A percentile compares a stretch with the other conserved stretches of the same genome.
Conservation (phyloP, 176 grass and related monocot genomes). For the Hyparrhenia diplandra region DNA sequence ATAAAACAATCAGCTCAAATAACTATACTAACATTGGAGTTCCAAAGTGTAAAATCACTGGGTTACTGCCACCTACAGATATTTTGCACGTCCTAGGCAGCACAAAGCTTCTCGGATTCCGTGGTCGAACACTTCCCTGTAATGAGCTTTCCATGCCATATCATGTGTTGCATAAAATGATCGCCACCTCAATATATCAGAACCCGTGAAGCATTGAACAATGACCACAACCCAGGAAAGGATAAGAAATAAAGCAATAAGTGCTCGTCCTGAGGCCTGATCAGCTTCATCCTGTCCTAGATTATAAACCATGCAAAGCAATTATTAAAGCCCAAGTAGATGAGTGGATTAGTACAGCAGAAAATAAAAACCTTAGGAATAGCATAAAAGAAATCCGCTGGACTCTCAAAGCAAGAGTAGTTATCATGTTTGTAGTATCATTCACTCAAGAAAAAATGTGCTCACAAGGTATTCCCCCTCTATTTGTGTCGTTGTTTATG, state of each 20-base stretch:
- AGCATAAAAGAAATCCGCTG: background rate
- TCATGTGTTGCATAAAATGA: slow-evolving; percentile 98
- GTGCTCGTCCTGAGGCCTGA: slow-evolving; percentile 43
- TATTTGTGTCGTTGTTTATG: background rate
- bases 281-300: slow-evolving; percentile 73
- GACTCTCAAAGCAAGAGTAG: slow-evolving; percentile 2
- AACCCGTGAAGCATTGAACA: slow-evolving; percentile 85
- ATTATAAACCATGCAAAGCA: slow-evolving; percentile 40
- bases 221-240: slow-evolving; percentile 76
- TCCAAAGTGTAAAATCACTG: slow-evolving; percentile 16
- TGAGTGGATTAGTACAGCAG: background rate
- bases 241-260: slow-evolving; percentile 68
- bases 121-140: slow-evolving; percentile 97
- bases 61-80: slow-evolving; percentile 66
- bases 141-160: slow-evolving; percentile 98
- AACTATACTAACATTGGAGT: slow-evolving; percentile 16
- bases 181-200: slow-evolving; percentile 88
- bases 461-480: background rate
- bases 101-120: slow-evolving; percentile 96
- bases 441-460: background rate
- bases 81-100: slow-evolving; percentile 87
- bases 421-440: background rate
- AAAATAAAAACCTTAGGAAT: slow-evolving; percentile 7
- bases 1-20: background rate
- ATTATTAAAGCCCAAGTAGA: slow-evolving; percentile 36